Conservation (phyloP, 176 grass and related monocot genomes). For the Carex myosuroides region DNA sequence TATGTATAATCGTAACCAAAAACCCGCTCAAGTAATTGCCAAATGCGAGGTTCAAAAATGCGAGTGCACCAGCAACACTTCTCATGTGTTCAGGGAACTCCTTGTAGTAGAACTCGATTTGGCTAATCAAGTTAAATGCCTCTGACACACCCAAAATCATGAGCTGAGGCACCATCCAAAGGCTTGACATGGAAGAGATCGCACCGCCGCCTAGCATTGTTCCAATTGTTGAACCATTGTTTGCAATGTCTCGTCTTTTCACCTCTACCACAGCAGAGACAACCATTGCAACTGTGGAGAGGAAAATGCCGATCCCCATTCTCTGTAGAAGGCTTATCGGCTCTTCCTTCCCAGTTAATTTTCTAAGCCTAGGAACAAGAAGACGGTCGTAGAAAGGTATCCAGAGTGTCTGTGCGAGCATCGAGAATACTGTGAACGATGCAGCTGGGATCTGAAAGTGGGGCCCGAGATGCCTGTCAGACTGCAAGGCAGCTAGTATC, state of each 20-base stretch:
- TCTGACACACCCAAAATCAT: conserved; percentile 77
- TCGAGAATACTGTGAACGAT: conserved; percentile 81
- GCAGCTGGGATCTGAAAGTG: conserved; percentile 74
- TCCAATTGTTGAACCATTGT: conserved; percentile 34
- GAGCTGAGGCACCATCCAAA: conserved; percentile 94
- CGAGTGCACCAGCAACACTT: conserved; percentile 78
- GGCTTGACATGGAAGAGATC: conserved; percentile 68
- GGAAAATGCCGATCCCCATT: conserved; percentile 81
- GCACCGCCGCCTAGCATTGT: conserved; percentile 34
- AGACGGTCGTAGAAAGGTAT: conserved; percentile 85
- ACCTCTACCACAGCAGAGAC: conserved; percentile 64
- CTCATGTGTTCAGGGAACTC: conserved; percentile 98
- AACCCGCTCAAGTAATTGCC: conserved; percentile 87
- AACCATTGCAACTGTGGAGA: conserved; percentile 72
- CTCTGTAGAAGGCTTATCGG: conserved; percentile 69
- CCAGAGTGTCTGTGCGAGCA: conserved; percentile 82
- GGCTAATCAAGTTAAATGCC: conserved; percentile 96
- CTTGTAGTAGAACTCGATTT: conserved; percentile 99
- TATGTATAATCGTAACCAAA: conserved; percentile 60
- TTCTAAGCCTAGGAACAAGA: conserved; percentile 45
- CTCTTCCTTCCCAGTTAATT: conserved; percentile 39
- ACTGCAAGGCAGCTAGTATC: conserved; percentile 71
- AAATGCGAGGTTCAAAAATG: conserved; percentile 77
- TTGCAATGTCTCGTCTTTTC: conserved; percentile 47
- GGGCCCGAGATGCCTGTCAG: conserved; percentile 58